Base-by-base conservation (phyloP, 1,139 yeast genomes). In the Suhomyces bribrorum region DNA sequence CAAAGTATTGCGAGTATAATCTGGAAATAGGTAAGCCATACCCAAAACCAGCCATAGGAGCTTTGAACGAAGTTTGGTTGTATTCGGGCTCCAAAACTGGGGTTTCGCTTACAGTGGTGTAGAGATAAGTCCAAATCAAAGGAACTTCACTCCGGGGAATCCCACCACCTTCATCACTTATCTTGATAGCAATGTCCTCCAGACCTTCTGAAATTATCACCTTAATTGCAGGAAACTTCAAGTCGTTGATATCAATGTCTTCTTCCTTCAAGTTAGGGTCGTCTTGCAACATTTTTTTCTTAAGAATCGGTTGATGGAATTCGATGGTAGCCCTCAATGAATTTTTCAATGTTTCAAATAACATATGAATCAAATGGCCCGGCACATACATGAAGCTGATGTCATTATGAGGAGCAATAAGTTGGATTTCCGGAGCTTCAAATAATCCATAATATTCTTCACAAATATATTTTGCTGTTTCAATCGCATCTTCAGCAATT, bases 31-130 rank as follows among this genome's bases (percentile, higher is more conserved):
- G 96, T 52, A 88, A 72, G 0, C 97, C 96, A 55, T 88, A 90
- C 27, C 96, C 96, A 52, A 86, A 85, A 0, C 96, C 97, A 33
- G 96, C 96, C 87, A 88, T 84, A 40, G 96, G 97, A 1, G 96
- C 95, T 59, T 79, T 80, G 62, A 82, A 83, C 41, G 82, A 81
- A 22, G 77, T 68, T 49, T 70, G 75, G 44, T 62, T 67, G 44
- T 62, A 62, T 42, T 79, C 85, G 0, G 81, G 75, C 42, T 84
- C 90, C 38, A 84, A 64, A 16, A 71, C 75, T 1, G 92, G 92
- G 7, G 86, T 79, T 45, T 81, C 77, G 52, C 81, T 79, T 36
- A 90, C 95, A 0, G 96, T 86, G 5, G 96, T 88, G 62, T 88
- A 88, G 61, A 89, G 75, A 57, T 88, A 88, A 0, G 96, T 87